Base-by-base conservation (phyloP, 495 filamentous ascomycete species). In the Annulohypoxylon maeteangense region DNA sequence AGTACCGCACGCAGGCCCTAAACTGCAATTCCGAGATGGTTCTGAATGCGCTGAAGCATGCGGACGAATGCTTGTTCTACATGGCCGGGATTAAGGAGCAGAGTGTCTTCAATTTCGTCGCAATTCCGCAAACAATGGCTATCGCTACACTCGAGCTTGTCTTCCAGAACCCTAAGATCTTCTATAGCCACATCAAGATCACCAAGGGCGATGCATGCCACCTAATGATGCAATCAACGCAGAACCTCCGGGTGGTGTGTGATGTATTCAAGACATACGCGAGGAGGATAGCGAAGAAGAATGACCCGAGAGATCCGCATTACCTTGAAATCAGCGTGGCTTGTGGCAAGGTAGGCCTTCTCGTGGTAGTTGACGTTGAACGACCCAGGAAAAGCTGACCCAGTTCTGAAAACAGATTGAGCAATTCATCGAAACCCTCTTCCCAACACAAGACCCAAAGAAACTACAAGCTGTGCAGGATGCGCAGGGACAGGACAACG, bases 101-200 rank as follows among this genome's bases (percentile, higher is more conserved):
- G 82, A 95, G 92, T 78, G 93, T 97, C n/a, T 99, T 99, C 90
- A 98, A 99, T 84, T 99, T 99, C 78, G 93, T 93, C 45, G 95
- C 96, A 45, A 99, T 99, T 72, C 95, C 95, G n/a, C 95, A 99
- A 80, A 83, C 90, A 66, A 99, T 99, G 95, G 95, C 96, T 27
- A 98, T 99, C 79, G 95, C 95, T 2, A 98, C 95, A 0, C 79
- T 98, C 42, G 90, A 97, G 62, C 84, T 95, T 31, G 92, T 95
- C 74, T 99, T 98, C 87, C 90, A 92, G 74, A 99, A 99, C 77
- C 92, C 92, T 34, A 85, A 86, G 62, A 90, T 99, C 59, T 97
- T 97, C 81, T 81, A 94, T 74, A 88, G 86, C 57, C 93, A 97
- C 71, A 84, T 99, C 82, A 99, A 99, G 83, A 97, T 98, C 78